phyloP scores from a whole-genome alignment of 371 early-diverging fungal species.

The Mucor saturninus region DNA sequence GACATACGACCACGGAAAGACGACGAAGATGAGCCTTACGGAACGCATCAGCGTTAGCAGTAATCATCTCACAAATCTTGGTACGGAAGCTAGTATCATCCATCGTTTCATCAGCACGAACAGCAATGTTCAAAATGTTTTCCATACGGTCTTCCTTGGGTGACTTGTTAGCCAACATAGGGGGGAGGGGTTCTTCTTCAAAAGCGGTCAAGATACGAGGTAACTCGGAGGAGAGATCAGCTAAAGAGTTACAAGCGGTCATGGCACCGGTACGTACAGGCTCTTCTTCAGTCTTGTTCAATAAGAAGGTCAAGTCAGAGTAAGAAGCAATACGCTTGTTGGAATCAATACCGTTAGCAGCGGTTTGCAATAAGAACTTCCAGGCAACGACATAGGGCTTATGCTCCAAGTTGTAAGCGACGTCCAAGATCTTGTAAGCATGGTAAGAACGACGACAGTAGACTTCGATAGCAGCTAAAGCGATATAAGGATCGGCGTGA shows the following conservation, averaged over 20 bases:
- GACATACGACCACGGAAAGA: conserved; percentile 88
- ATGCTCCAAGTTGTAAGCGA: conserved; percentile 76
- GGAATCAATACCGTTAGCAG: conserved; percentile 47
- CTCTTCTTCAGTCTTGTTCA: conserved; percentile 67
- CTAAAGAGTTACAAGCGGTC: conserved; percentile 61
- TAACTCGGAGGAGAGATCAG: conserved; percentile 57
- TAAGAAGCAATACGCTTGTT: conserved; percentile 76
- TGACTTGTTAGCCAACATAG: conserved; percentile 34
- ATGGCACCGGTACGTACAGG: conserved; percentile 75
- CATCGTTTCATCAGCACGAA: conserved; percentile 60
- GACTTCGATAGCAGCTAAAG: conserved; percentile 91
- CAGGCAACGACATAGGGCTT: conserved; percentile 78
- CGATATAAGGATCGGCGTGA: conserved; percentile 77
- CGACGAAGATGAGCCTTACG: conserved; percentile 85
- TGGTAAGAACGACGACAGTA: conserved; percentile 97
- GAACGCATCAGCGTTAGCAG: conserved; percentile 60
- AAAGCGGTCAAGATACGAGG: conserved; percentile 62
- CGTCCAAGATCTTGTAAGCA: conserved; percentile 88
- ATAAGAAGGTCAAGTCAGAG: conserved; percentile 73
- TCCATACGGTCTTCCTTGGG: conserved; percentile 49
- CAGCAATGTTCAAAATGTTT: conserved; percentile 84
- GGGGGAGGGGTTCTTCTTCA: conserved; percentile 49
- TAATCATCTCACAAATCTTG: conserved; percentile 64
- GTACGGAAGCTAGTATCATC: conserved; percentile 73
- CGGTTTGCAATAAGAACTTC: conserved; percentile 78